Conservation (phyloP, 1,284 basidiomycete genomes). For the Leccinum laetum region DNA sequence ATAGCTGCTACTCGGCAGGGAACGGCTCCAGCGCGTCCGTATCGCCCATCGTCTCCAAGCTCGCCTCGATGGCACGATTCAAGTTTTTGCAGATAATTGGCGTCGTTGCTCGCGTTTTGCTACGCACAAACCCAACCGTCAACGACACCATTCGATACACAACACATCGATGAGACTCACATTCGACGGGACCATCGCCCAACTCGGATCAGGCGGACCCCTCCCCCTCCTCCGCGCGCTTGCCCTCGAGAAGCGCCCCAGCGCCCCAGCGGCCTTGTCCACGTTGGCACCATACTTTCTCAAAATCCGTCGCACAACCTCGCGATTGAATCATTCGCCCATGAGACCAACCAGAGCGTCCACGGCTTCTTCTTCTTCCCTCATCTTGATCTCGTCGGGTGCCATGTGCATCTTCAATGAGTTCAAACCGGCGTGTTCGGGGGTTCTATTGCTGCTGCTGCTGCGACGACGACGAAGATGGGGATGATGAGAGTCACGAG, state of each 20-base stretch:
- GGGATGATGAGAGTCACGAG: neutral
- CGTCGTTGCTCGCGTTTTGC: conserved; percentile 35
- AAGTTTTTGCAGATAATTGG: conserved; percentile 55
- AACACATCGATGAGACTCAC: conserved; percentile 34
- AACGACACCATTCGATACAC: neutral
- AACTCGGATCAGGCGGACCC: conserved; percentile 43
- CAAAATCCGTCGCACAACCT: conserved; percentile 51
- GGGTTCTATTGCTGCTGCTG: neutral
- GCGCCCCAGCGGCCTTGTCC: conserved; percentile 59
- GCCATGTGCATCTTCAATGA: conserved; percentile 20
- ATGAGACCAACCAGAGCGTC: conserved; percentile 28
- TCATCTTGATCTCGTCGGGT: conserved; percentile 16
- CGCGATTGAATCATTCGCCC: conserved; percentile 41
- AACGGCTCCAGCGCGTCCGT: conserved; percentile 37
- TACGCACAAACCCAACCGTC: conserved; percentile 3
- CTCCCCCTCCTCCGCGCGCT: conserved; percentile 36
- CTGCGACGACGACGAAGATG: neutral
- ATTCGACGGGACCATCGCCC: conserved; percentile 69
- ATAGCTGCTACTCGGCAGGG: conserved; percentile 48
- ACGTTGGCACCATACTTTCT: conserved; percentile 58
- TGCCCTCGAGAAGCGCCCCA: conserved; percentile 46
- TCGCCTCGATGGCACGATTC: conserved; percentile 63
- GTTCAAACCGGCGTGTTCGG: neutral
- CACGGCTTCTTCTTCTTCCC: conserved; percentile 23
- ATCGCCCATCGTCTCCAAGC: conserved; percentile 10